phyloP scores from a whole-genome alignment of 2,329 filamentous ascomycete species.

The Annulohypoxylon truncatum region DNA sequence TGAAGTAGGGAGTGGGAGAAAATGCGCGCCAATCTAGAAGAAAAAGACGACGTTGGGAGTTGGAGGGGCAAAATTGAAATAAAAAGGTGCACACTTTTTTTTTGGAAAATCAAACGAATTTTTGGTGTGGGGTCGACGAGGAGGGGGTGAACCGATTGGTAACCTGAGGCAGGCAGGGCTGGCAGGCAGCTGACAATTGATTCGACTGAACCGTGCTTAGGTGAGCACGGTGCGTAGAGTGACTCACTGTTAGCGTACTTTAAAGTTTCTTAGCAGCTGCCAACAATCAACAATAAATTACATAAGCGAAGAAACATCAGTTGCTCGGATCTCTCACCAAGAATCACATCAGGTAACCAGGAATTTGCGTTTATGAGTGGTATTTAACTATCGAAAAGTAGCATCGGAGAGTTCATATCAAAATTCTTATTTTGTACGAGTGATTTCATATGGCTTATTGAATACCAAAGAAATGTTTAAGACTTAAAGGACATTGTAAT shows the following conservation, averaged over 20 bases:
- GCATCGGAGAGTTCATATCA: too few relatives aligned
- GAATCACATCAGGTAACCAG: not conserved
- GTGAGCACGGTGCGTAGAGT: not conserved
- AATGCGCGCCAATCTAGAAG: conserved; percentile 8
- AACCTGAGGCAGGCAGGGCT: not conserved
- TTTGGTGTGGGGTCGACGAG: conserved; percentile 48
- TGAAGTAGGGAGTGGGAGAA: conserved; percentile 6
- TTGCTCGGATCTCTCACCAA: not conserved
- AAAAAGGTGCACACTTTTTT: conserved; percentile 38
- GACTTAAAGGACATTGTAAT: too few relatives aligned
- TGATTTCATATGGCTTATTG: too few relatives aligned
- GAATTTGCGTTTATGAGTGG: not conserved
- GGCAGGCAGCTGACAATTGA: not conserved
- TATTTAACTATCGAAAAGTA: not conserved
- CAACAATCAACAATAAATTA: not conserved
- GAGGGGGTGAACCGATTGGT: conserved; percentile 39
- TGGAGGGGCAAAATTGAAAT: conserved; percentile 46
- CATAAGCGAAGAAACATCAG: not conserved
- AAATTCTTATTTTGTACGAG: too few relatives aligned
- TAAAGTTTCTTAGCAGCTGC: not conserved
- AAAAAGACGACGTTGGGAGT: conserved; percentile 28
- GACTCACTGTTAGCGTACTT: not conserved
- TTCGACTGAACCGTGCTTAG: not conserved
- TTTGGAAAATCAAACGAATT: conserved; percentile 50
- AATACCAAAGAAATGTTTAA: not conserved